Evolutionary conservation across 2,329 filamentous ascomycete species (phyloP).

Genomic region (Rhynchosporium secalis): DNA sequence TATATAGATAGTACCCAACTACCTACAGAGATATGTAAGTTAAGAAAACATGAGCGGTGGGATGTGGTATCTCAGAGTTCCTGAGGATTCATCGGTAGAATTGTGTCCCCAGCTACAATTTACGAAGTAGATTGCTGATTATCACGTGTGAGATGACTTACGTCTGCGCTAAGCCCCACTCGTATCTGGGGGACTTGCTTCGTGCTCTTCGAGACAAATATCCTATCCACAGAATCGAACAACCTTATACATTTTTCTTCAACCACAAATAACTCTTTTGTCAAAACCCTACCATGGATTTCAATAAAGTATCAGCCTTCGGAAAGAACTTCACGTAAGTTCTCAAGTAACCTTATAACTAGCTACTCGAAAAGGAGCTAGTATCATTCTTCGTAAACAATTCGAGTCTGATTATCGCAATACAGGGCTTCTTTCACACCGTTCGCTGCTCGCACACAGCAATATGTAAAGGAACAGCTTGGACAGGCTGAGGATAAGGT

Average conservation of each 20-base stretch:
- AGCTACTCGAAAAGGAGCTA: conserved; percentile 20
- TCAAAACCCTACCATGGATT: conserved; percentile 52
- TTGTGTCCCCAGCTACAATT: too few relatives aligned
- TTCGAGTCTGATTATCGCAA: conserved; percentile 46
- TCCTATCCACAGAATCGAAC: conserved; percentile 22
- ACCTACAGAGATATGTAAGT: too few relatives aligned
- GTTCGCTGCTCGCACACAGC: conserved; percentile 89
- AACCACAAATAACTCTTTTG: conserved; percentile 19
- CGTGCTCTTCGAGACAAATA: conserved; percentile 15
- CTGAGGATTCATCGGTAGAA: too few relatives aligned
- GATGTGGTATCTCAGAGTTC: too few relatives aligned
- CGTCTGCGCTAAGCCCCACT: neutral
- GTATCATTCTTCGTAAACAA: conserved; percentile 35
- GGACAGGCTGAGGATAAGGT: conserved; percentile 95
- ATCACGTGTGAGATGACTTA: conserved; percentile 12
- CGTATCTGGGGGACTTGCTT: conserved; percentile 1
- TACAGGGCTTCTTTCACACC: conserved; percentile 83
- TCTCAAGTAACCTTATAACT: conserved; percentile 17
- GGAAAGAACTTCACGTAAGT: conserved; percentile 69
- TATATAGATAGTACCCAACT: too few relatives aligned
- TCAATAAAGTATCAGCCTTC: conserved; percentile 61
- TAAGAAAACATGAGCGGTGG: too few relatives aligned
- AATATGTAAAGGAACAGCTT: conserved; percentile 97
- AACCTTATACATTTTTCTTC: conserved; percentile 9
- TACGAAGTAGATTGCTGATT: neutral